Evolutionary conservation across 306 rosid genomes (phyloP).

Genomic region (Datisca glomerata): DNA sequence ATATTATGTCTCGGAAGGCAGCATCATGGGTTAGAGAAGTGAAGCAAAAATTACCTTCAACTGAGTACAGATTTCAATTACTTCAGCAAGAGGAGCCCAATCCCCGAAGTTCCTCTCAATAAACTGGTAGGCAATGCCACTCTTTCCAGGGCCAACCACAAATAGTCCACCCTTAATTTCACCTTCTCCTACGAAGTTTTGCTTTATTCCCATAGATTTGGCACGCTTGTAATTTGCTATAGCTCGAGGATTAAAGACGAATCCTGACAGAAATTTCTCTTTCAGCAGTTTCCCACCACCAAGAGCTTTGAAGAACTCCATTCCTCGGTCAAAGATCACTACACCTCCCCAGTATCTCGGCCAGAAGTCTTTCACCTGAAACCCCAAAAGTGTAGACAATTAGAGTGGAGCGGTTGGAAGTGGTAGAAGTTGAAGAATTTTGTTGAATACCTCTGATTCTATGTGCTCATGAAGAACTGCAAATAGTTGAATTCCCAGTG

Average conservation of each 20-base stretch:
- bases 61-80: constrained; percentile 55
- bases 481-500: constrained; percentile 70
- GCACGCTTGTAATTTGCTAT: constrained; percentile 72
- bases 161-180: constrained; percentile 87
- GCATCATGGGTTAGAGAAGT: too few relatives aligned
- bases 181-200: constrained; percentile 82
- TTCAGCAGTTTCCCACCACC: constrained; percentile 78
- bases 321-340: constrained; percentile 39
- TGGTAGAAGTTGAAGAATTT: constrained; percentile 9
- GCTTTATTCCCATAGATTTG: constrained; percentile 41
- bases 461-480: constrained; percentile 81
- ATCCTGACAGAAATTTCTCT: constrained; percentile 74
- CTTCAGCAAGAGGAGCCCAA: constrained; percentile 86
- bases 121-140: constrained; percentile 81
- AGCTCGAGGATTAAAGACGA: constrained; percentile 66
- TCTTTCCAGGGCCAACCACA: constrained; percentile 53
- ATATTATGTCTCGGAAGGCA: too few relatives aligned
- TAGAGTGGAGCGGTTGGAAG: constrained; percentile 10
- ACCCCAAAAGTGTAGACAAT: constrained; percentile 13
- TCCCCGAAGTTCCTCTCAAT: constrained; percentile 90
- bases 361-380: constrained; percentile 79
- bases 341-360: constrained; percentile 94
- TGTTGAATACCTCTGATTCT: constrained; percentile 54
- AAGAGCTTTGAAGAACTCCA: constrained; percentile 69
- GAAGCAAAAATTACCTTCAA: constrained; percentile 38